phyloP scores from a whole-genome alignment of 164 flowering plant genomes.

The Malania oleifera region DNA sequence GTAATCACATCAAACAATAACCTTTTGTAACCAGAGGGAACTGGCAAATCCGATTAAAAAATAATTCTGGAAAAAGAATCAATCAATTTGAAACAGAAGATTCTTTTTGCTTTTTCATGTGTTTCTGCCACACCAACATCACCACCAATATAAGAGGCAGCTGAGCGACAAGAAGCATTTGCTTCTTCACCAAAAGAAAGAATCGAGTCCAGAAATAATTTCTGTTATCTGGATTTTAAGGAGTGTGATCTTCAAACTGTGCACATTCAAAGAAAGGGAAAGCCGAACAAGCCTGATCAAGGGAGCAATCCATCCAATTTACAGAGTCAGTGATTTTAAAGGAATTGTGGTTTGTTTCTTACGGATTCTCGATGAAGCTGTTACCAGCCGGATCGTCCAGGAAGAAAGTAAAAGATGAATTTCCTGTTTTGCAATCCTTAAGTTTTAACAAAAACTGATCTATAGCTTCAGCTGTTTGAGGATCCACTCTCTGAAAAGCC shows the following conservation, averaged over 20 bases:
- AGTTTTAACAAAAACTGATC: conserved; percentile 71
- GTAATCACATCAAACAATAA: not conserved
- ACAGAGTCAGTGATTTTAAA: too few species aligned
- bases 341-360: too few species aligned
- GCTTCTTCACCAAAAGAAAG: not conserved
- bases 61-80: too few species aligned
- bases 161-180: conserved; percentile 1
- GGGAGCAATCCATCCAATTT: too few species aligned
- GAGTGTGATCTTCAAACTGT: too few species aligned
- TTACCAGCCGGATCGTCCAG: conserved; percentile 98
- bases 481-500: conserved; percentile 67
- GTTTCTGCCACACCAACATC: too few species aligned
- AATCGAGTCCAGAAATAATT: too few species aligned
- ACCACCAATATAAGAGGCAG: not conserved
- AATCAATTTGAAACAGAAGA: too few species aligned
- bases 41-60: not conserved
- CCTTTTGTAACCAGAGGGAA: not conserved
- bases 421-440: conserved; percentile 74
- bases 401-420: conserved; percentile 60
- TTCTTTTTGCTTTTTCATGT: too few species aligned
- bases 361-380: conserved; percentile 97
- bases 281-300: too few species aligned
- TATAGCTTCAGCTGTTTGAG: conserved; percentile 81
- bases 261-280: too few species aligned
- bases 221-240: too few species aligned